Conservation (phyloP, 1,139 yeast species). For the Candida sp. region DNA sequence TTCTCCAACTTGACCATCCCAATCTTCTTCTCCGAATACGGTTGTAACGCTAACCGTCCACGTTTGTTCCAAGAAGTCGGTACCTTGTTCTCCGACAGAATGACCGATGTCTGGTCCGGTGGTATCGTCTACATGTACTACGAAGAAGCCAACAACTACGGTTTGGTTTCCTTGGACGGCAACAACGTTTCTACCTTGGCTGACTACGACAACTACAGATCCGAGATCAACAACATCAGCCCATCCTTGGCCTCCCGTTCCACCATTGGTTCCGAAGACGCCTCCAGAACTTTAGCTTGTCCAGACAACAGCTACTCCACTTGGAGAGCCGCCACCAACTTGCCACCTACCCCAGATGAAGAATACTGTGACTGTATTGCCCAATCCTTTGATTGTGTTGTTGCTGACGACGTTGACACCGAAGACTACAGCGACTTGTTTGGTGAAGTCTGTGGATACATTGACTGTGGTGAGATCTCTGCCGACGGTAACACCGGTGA, state of each 20-base stretch:
- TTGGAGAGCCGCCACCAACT: constrained; percentile 43
- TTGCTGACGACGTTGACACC: constrained; percentile 29
- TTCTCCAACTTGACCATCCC: constrained; percentile 75
- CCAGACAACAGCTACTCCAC: constrained; percentile 38
- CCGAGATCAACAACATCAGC: constrained; percentile 55
- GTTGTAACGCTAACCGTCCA: constrained; percentile 68
- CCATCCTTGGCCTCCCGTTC: constrained; percentile 33
- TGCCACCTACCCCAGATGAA: constrained; percentile 52
- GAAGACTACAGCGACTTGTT: constrained; percentile 41
- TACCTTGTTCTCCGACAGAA: constrained; percentile 44
- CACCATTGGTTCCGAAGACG: constrained; percentile 19
- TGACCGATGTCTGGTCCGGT: constrained; percentile 83
- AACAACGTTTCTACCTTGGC: constrained; percentile 41
- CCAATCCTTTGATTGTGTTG: constrained; percentile 39
- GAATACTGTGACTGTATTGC: constrained; percentile 42
- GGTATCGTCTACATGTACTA: constrained; percentile 91
- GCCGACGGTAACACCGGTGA: constrained; percentile 41
- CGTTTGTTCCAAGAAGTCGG: constrained; percentile 70
- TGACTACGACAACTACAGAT: constrained; percentile 54
- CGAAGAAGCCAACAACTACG: constrained; percentile 81
- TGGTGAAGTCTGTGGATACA: constrained; percentile 33
- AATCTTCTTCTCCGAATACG: constrained; percentile 85
- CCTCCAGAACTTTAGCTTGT: constrained; percentile 32
- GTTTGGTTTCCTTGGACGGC: constrained; percentile 63
- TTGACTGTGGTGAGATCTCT: constrained; percentile 42